phyloP scores from a whole-genome alignment of 2,329 filamentous ascomycete species.

The Microdochium nivale region DNA sequence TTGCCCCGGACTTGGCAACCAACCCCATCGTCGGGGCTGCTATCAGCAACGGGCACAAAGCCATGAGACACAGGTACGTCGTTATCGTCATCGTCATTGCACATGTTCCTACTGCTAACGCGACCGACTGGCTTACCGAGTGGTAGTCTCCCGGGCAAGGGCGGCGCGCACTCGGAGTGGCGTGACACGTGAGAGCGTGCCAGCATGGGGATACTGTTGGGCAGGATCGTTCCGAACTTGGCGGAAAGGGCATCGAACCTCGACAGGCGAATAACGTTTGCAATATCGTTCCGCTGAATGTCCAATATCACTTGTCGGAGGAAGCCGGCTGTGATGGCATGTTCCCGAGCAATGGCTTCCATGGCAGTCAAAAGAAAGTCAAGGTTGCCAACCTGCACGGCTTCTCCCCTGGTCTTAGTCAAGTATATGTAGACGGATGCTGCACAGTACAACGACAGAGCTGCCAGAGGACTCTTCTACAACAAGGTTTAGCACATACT shows the following conservation, averaged over 20 bases:
- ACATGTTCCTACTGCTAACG: constrained; percentile 3
- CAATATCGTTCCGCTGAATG: constrained; percentile 47
- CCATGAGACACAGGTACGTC: not conserved
- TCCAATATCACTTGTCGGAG: constrained; percentile 81
- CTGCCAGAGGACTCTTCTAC: constrained; percentile 69
- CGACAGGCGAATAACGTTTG: constrained; percentile 25
- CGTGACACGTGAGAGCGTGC: constrained; percentile 33
- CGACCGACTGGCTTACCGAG: constrained; percentile 22
- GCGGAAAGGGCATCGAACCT: constrained; percentile 22
- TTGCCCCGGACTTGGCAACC: not conserved
- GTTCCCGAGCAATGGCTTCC: constrained; percentile 64
- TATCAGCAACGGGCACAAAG: not conserved
- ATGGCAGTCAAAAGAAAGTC: constrained; percentile 74
- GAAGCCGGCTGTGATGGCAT: constrained; percentile 73
- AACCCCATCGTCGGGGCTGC: not conserved
- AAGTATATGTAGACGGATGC: constrained; percentile 73
- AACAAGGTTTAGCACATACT: constrained; percentile 4
- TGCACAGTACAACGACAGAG: constrained; percentile 79
- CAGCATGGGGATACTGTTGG: constrained; percentile 37
- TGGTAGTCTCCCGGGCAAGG: constrained; percentile 36
- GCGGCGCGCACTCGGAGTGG: constrained; percentile 28
- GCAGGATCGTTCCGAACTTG: constrained; percentile 14
- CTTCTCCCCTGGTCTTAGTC: not conserved
- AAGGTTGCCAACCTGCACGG: constrained; percentile 34
- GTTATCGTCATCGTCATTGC: not conserved